Evolutionary conservation across 352 stramenopile species (phyloP), one percentile per base, ranked within the genome.

Genomic region (Globisporangium parvum): DNA sequence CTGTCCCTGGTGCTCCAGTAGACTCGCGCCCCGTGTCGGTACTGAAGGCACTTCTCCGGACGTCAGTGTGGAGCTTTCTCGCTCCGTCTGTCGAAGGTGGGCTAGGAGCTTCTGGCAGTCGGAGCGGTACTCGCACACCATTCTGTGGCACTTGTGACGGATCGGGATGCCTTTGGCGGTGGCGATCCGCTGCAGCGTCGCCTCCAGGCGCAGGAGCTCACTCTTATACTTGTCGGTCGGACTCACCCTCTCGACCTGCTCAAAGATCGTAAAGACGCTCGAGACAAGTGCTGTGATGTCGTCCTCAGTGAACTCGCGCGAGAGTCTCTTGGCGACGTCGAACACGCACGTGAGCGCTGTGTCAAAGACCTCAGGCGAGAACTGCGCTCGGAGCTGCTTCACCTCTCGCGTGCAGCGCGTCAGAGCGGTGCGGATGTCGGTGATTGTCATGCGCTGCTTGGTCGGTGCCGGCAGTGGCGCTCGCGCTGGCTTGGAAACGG

Each of bases 191-290:
- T 57, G 52, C 37, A 89, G 54, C 44, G 78, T 59, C 5, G 65
- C 73, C 57, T 81, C 65, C 2, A 89, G 63, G 45, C 72, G 83
- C 52, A 76, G 49, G 18, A 87, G 63, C 1, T 73, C 74, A 46
- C 85, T 75, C 44, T 59, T 60, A 24, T 72, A 74, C 33, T 77
- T 77, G 1, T 55, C 46, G 0, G 53, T 40, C 20, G 68, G 57
- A 18, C 52, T 60, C 6, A 89, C 63, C 33, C 77, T 73, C 35
- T 73, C 64, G n/a, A 70, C 67, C 8, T 69, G 69, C 47, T 83
- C 70, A 1, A 85, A 64, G 14, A 86, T 47, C 8, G 57, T 59
- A 40, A 80, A 75, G 11, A 89, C 52, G 35, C 59, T 71, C 14
- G 55, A 60, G 0, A 63, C 66, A 11, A 89, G 41, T 31, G 63